These are phyloP conservation scores for Kazachstania africana DNA, from an alignment of 805 yeast genomes.

Conservation along the genomic window DNA sequence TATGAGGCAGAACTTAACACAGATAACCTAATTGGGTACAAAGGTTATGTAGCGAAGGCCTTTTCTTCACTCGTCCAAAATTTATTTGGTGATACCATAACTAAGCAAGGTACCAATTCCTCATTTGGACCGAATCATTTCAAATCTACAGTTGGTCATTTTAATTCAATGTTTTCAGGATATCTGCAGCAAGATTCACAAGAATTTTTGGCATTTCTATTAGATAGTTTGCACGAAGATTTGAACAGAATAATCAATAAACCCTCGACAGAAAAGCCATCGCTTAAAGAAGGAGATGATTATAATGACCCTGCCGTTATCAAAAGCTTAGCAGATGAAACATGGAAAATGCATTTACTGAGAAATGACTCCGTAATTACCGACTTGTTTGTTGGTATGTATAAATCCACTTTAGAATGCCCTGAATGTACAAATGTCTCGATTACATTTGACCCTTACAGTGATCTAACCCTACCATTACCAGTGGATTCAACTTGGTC, in stretches of 20 bases:
- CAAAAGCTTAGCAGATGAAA: constrained; percentile 50
- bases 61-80: constrained; percentile 60
- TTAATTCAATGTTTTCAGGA: constrained; percentile 72
- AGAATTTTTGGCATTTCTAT: constrained; percentile 77
- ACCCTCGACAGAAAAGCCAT: constrained; percentile 86
- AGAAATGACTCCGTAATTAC: constrained; percentile 78
- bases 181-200: constrained; percentile 93
- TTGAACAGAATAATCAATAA: constrained; percentile 70
- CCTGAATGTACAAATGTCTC: constrained; percentile 74
- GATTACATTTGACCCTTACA: constrained; percentile 88
- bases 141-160: constrained; percentile 67
- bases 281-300: constrained; percentile 47
- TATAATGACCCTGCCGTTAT: constrained; percentile 43
- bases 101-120: constrained; percentile 4
- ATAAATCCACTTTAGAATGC: constrained; percentile 81
- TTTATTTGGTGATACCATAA: constrained; percentile 33
- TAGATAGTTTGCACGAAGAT: constrained; percentile 91
- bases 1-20: constrained; percentile 57
- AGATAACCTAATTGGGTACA: constrained; percentile 74
- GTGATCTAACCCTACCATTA: constrained; percentile 78
- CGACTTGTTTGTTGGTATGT: constrained; percentile 83
- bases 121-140: constrained; percentile 60
- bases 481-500: constrained; percentile 70
- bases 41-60: constrained; percentile 68
- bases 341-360: constrained; percentile 70